phyloP scores from a whole-genome alignment of 129 eudicot genomes.

The Centrapalus pauciflorus region DNA sequence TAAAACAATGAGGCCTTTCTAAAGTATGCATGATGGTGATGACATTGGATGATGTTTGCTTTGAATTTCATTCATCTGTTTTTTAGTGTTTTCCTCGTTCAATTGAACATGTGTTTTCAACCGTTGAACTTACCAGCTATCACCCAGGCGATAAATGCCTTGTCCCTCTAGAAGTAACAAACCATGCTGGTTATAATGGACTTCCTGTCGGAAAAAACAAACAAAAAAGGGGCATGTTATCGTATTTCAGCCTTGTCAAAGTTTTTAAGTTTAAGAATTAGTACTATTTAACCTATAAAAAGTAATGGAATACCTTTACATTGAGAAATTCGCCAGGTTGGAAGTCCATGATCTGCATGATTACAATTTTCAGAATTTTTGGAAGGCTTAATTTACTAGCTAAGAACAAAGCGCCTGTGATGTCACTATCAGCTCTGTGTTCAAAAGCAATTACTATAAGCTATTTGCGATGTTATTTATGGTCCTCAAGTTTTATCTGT shows the following conservation, averaged over 20 bases:
- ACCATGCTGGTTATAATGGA: slow-evolving; percentile 97
- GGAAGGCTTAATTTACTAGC: background rate
- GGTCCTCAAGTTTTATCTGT: background rate
- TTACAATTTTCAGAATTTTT: background rate
- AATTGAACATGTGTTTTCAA: background rate
- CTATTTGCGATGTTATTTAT: background rate
- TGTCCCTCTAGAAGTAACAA: slow-evolving; percentile 88
- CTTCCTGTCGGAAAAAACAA: slow-evolving; percentile 53
- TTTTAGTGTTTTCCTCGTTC: too few species aligned
- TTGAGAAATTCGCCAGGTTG: slow-evolving; percentile 97
- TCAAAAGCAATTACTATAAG: background rate
- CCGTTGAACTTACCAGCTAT: slow-evolving; percentile 66
- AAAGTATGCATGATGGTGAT: background rate
- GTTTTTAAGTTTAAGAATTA: background rate
- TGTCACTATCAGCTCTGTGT: too few species aligned
- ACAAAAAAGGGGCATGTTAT: slow-evolving; percentile 4
- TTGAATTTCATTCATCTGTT: background rate
- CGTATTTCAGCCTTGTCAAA: background rate
- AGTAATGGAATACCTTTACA: slow-evolving; percentile 61
- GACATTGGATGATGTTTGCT: background rate
- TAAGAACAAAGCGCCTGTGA: too few species aligned
- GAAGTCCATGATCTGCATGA: slow-evolving; percentile 93
- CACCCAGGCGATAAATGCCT: slow-evolving; percentile 92
- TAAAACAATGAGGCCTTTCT: background rate
- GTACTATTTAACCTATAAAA: background rate